Conservation (phyloP, 768 basidiomycete species). For the Pleurotus platypus region DNA sequence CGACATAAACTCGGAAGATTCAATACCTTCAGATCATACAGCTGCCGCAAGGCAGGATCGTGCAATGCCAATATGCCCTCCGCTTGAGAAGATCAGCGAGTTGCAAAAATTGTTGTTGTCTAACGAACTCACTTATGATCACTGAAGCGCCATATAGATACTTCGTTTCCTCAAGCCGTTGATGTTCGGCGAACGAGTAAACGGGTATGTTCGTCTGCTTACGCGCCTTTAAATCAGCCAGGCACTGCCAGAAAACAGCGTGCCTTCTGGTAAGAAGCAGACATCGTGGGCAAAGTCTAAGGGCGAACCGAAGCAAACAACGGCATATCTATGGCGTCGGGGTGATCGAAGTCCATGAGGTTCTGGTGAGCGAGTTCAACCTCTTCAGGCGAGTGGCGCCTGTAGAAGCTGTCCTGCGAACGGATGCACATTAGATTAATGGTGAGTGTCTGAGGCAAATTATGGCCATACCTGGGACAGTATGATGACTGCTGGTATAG, state of each 20-base stretch:
- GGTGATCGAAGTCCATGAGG: slow-evolving; percentile 85
- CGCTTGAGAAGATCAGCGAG: slow-evolving; percentile 31
- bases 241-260: slow-evolving; percentile 47
- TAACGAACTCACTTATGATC: slow-evolving; percentile 61
- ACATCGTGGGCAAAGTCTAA: no score
- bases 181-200: slow-evolving; percentile 92
- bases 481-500: slow-evolving; percentile 85
- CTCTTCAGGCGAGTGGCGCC: slow-evolving; percentile 73
- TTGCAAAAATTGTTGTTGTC: no score
- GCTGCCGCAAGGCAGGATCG: slow-evolving; percentile 68
- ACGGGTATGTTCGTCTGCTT: slow-evolving; percentile 86
- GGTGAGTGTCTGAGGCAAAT: slow-evolving; percentile 1
- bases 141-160: slow-evolving; percentile 93
- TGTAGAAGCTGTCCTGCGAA: slow-evolving; percentile 90
- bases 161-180: slow-evolving; percentile 72
- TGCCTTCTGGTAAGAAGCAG: no score
- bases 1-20: no score
- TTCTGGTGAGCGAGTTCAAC: slow-evolving; percentile 80
- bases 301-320: slow-evolving; percentile 71
- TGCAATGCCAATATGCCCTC: slow-evolving; percentile 93
- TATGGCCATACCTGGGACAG: slow-evolving; percentile 67
- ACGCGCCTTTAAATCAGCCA: slow-evolving; percentile 82
- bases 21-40: slow-evolving; percentile 88
- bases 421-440: not conserved
- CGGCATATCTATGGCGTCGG: slow-evolving; percentile 88